Evolutionary conservation across 2,329 filamentous ascomycete genomes (phyloP).

Genomic region (Karstenula rhodostoma): DNA sequence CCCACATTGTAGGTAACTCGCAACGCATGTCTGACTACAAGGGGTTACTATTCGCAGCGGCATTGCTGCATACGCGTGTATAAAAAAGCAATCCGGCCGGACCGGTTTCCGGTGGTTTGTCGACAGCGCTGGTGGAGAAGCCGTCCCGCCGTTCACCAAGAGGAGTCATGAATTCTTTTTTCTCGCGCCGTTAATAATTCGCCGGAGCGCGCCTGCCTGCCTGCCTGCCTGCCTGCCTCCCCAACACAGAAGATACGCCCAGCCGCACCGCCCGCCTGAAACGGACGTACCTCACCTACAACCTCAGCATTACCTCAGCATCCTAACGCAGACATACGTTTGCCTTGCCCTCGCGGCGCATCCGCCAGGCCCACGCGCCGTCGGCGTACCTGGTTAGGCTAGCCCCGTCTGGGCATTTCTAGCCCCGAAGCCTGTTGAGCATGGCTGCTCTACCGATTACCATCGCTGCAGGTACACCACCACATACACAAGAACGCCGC

Average conservation of each 20-base stretch:
- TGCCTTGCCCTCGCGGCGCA: conserved; percentile 5
- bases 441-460: conserved; percentile 25
- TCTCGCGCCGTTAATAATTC: background rate
- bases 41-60: conserved; percentile 1
- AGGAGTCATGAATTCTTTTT: background rate
- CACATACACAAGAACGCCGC: conserved; percentile 25
- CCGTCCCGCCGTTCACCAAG: background rate
- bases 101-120: conserved; percentile 6
- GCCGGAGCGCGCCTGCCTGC: background rate
- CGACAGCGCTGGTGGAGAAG: conserved; percentile 1
- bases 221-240: background rate
- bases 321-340: conserved; percentile 8
- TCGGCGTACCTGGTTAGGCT: conserved; percentile 5
- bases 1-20: conserved; percentile 21
- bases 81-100: conserved; percentile 6
- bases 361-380: conserved; percentile 1
- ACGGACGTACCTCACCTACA: background rate
- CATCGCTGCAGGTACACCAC: conserved; percentile 18
- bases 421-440: conserved; percentile 10
- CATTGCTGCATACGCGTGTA: conserved; percentile 6
- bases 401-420: conserved; percentile 9
- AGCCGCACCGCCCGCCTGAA: background rate
- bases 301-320: conserved; percentile 6
- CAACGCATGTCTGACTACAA: conserved; percentile 13
- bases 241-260: background rate